phyloP scores from a whole-genome alignment of 1,139 yeast genomes.

The Taiozyma sp. region DNA sequence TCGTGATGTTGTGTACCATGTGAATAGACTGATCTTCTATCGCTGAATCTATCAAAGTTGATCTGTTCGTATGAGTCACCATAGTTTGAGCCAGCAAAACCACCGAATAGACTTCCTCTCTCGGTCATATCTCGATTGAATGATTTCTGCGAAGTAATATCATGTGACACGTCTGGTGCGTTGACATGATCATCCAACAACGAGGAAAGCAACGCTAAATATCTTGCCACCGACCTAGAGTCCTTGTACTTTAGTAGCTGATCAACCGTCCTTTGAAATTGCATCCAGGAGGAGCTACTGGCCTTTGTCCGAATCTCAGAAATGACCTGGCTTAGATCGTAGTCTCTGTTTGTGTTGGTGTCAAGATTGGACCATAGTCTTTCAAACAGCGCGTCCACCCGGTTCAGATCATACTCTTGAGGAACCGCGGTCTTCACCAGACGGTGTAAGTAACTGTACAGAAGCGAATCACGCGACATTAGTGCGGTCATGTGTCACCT shows the following conservation, averaged over 20 bases:
- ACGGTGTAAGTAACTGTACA: conserved; percentile 30
- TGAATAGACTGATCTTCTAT: conserved; percentile 28
- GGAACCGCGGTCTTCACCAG: conserved; percentile 31
- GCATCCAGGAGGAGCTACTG: conserved; percentile 22
- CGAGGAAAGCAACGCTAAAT: conserved; percentile 30
- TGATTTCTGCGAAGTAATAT: background rate
- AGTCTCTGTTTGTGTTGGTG: conserved; percentile 1
- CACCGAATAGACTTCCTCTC: conserved; percentile 8
- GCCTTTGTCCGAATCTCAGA: conserved; percentile 18
- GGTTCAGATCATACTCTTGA: conserved; percentile 16
- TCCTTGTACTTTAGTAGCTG: conserved; percentile 28
- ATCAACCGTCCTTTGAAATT: conserved; percentile 31
- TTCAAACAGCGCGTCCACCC: conserved; percentile 29
- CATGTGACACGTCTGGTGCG: background rate
- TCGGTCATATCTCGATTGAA: conserved; percentile 3
- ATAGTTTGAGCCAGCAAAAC: conserved; percentile 19
- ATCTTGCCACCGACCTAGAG: conserved; percentile 33
- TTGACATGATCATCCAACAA: background rate
- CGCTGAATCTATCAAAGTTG: conserved; percentile 29
- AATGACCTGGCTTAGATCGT: conserved; percentile 9
- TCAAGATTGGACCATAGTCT: conserved; percentile 13
- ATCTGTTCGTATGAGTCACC: conserved; percentile 31
- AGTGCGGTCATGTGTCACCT: background rate
- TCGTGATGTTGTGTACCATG: conserved; percentile 9
- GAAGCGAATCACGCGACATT: conserved; percentile 5